These are phyloP conservation scores for Shiraia bambusicola DNA, from an alignment of 2,329 filamentous ascomycete genomes.

Conservation along the genomic window DNA sequence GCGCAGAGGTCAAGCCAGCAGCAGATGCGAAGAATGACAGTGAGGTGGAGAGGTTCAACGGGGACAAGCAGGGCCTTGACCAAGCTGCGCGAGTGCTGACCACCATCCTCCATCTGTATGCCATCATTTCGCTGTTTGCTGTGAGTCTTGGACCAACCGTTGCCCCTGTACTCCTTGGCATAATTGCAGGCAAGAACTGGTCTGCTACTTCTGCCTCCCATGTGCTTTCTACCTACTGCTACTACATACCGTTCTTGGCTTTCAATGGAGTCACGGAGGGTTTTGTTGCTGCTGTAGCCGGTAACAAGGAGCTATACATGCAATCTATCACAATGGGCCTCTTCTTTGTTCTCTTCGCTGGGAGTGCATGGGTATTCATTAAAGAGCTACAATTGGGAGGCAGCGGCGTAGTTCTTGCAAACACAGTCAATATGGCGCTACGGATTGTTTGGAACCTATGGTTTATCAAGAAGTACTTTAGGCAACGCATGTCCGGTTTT, in stretches of 20 bases:
- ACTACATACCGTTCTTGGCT: constrained; percentile 89
- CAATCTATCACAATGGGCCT: constrained; percentile 83
- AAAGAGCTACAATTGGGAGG: constrained; percentile 70
- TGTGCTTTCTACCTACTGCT: constrained; percentile 79
- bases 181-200: constrained; percentile 80
- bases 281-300: constrained; percentile 86
- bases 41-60: constrained; percentile 6
- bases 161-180: constrained; percentile 69
- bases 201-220: constrained; percentile 68
- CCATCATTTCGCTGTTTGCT: constrained; percentile 69
- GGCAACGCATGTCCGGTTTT: constrained; percentile 18
- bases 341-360: constrained; percentile 76
- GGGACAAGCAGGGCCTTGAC: constrained; percentile 26
- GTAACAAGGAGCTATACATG: constrained; percentile 68
- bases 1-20: constrained; percentile 48
- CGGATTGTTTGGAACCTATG: constrained; percentile 76
- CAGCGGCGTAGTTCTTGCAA: constrained; percentile 78
- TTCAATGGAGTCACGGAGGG: constrained; percentile 90
- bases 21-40: constrained; percentile 8
- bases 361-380: constrained; percentile 73
- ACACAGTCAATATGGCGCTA: constrained; percentile 84
- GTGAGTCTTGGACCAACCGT: constrained; percentile 72
- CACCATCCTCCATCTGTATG: constrained; percentile 70
- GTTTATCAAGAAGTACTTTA: constrained; percentile 62
- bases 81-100: constrained; percentile 57